Base-by-base conservation (phyloP, 805 yeast species). In the Ogataea dorogensis region DNA sequence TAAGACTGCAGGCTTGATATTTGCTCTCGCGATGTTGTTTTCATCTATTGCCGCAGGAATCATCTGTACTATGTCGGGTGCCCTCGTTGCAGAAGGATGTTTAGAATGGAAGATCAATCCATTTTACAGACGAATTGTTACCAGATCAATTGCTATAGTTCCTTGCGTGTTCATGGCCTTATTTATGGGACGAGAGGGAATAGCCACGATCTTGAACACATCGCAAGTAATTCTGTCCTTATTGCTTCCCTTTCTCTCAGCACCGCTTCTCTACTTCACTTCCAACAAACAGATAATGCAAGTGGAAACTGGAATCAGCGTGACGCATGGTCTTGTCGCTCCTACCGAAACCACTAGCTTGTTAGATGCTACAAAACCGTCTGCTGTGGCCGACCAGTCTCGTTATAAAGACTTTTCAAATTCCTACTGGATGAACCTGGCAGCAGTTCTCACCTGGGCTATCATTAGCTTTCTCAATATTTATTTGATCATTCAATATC, bases 11-110 rank as follows among this genome's bases (percentile, higher is more conserved):
- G 97, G 96, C 17, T 78, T 86, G 1, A 61, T 87, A 0, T 89
- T 89, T 63, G 87, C 87, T 73, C 58, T 86, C 35, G 96, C 96
- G 0, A 67, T 89, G 49, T 65, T 89, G 24, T 75, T 85, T 40
- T 81, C 93, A 40, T 96, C 96, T 5, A 88, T 85, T 53, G 81
- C 89, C 29, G 96, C 96, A 0, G 95, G 96, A 31, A 78, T 89
- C 27, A 89, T 88, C 2, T 88, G 96, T 58, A 89, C 97, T 0
- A 82, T 89, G 64, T 86, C 95, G 0, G 96, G 96, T 7, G 95
- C 89, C 60, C 79, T 89, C 49, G 96, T 89, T 2, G 76, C 87
- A 48, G 97, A 89, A 58, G 97, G 97, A 1, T 91, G 86, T 53
- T 65, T 89, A 24, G 73, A 79, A 35, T 88, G 96, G 96, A 77